phyloP scores from a whole-genome alignment of 1,139 yeast genomes.

The Debaryomycetaceae sp. region DNA sequence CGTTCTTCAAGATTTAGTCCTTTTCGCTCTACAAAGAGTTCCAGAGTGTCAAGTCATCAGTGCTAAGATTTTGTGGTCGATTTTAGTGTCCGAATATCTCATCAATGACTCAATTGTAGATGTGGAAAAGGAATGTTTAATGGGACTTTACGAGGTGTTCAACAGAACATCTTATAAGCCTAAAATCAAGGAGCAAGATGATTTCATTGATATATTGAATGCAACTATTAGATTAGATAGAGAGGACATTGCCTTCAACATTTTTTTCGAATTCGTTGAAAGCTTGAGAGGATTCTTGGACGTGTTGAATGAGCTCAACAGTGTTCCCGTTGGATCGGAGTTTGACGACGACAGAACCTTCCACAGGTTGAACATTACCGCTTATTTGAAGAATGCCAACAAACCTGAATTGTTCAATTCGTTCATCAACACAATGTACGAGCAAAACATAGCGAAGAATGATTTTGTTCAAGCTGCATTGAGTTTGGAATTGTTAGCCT shows the following conservation, averaged over 20 bases:
- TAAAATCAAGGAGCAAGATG: slow-evolving; percentile 48
- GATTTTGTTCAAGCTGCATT: slow-evolving; percentile 83
- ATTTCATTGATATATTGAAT: slow-evolving; percentile 51
- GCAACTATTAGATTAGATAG: slow-evolving; percentile 53
- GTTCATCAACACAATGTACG: slow-evolving; percentile 72
- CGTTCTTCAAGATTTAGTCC: slow-evolving; percentile 61
- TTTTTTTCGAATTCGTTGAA: slow-evolving; percentile 51
- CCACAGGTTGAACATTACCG: slow-evolving; percentile 72
- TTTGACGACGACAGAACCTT: slow-evolving; percentile 85
- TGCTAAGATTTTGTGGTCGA: slow-evolving; percentile 67
- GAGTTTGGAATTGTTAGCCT: slow-evolving; percentile 72
- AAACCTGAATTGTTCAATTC: slow-evolving; percentile 79
- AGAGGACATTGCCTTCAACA: slow-evolving; percentile 62
- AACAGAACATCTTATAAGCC: slow-evolving; percentile 58
- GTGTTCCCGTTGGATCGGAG: slow-evolving; percentile 78
- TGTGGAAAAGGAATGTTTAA: slow-evolving; percentile 59
- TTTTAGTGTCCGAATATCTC: slow-evolving; percentile 64
- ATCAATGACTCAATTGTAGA: slow-evolving; percentile 57
- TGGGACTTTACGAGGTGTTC: slow-evolving; percentile 65
- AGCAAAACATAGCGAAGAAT: slow-evolving; percentile 55
- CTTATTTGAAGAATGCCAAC: slow-evolving; percentile 73
- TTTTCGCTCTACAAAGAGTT: slow-evolving; percentile 69
- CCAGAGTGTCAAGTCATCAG: slow-evolving; percentile 61
- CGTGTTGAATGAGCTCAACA: slow-evolving; percentile 62
- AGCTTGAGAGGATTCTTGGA: slow-evolving; percentile 62